phyloP scores from a whole-genome alignment of 495 filamentous ascomycete species.

The Baudoinia panamericana region DNA sequence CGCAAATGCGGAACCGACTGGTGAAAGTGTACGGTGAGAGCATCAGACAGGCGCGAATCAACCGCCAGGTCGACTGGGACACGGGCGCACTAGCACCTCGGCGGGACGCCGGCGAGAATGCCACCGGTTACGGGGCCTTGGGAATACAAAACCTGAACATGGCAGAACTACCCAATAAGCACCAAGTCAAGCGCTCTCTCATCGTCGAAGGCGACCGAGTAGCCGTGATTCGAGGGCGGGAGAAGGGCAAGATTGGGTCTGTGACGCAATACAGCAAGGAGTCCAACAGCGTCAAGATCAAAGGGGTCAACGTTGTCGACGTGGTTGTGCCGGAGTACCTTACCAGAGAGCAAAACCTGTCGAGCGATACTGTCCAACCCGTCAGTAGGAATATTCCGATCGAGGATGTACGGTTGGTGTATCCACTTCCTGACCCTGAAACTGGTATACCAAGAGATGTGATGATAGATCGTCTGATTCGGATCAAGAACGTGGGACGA shows the following conservation, averaged over 20 bases:
- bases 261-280: constrained; percentile 45
- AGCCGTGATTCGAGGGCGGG: constrained; percentile 58
- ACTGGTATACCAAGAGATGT: constrained; percentile 55
- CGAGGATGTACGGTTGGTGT: constrained; percentile 63
- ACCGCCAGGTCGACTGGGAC: constrained; percentile 54
- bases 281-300: constrained; percentile 45
- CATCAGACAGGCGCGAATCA: constrained; percentile 28
- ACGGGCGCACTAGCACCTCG: constrained; percentile 63
- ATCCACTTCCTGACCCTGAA: constrained; percentile 50
- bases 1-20: constrained; percentile 11
- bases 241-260: constrained; percentile 67
- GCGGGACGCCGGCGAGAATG: constrained; percentile 45
- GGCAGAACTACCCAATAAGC: constrained; percentile 31
- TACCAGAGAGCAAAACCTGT: constrained; percentile 18
- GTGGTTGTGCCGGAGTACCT: constrained; percentile 44
- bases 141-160: constrained; percentile 30
- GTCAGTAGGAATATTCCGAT: constrained; percentile 45
- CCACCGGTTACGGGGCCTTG: constrained; percentile 39
- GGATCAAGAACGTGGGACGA: constrained; percentile 35
- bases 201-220: constrained; percentile 62
- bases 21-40: constrained; percentile 28
- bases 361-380: constrained; percentile 20
- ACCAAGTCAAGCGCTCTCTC: constrained; percentile 34
- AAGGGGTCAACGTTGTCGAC: constrained; percentile 60
- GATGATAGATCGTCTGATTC: constrained; percentile 55